Evolutionary conservation across 805 yeast genomes (phyloP).

Genomic region (Candida tammaniensis): DNA sequence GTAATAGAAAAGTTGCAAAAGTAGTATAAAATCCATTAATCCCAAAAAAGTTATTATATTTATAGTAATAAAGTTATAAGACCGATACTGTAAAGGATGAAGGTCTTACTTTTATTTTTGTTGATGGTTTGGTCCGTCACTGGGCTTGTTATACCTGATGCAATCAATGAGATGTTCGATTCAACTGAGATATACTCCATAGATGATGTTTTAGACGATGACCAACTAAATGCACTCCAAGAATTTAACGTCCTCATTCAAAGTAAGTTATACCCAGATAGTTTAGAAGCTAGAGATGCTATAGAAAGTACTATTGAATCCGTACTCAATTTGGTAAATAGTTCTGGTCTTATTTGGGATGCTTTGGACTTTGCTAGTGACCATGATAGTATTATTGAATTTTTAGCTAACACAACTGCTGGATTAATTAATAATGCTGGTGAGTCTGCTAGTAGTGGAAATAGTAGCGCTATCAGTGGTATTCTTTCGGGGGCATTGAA

Average conservation of each 20-base stretch:
- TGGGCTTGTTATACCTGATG: too few relatives aligned
- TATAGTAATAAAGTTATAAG: too few relatives aligned
- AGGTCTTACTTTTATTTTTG: too few relatives aligned
- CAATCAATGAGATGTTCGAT: too few relatives aligned
- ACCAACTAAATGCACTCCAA: conserved; percentile 9
- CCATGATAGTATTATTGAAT: conserved; percentile 23
- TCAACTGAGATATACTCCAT: too few relatives aligned
- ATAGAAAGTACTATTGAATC: conserved; percentile 20
- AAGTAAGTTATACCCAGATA: neutral
- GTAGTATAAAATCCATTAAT: too few relatives aligned
- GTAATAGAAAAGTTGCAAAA: neutral
- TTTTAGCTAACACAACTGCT: conserved; percentile 32
- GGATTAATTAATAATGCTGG: conserved; percentile 11
- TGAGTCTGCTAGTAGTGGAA: conserved; percentile 4
- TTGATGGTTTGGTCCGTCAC: too few relatives aligned
- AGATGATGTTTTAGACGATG: conserved; percentile 8
- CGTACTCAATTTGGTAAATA: conserved; percentile 25
- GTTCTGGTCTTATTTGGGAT: conserved; percentile 31
- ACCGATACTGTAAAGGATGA: too few relatives aligned
- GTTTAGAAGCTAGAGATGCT: conserved; percentile 16
- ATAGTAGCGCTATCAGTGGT: conserved; percentile 5
- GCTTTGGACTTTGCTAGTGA: conserved; percentile 35
- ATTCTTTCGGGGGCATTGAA: conserved; percentile 3
- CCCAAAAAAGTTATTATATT: too few relatives aligned
- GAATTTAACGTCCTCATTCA: conserved; percentile 3